phyloP scores from a whole-genome alignment of 768 basidiomycete genomes.

The Ramaria rubella region DNA sequence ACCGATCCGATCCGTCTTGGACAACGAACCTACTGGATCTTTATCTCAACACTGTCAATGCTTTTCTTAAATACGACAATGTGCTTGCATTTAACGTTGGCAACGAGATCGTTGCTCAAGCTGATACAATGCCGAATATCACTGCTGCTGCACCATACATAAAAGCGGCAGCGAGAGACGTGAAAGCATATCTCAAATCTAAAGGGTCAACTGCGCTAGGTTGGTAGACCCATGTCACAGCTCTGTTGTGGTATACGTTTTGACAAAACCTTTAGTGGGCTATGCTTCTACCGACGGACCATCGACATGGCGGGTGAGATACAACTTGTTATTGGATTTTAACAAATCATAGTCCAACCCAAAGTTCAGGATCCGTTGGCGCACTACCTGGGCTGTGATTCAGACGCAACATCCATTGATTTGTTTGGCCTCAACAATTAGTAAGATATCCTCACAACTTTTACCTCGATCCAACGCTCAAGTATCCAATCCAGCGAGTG shows the following conservation, averaged over 20 bases:
- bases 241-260: no score
- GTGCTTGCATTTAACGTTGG: constrained; percentile 86
- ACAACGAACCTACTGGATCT: constrained; percentile 70
- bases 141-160: constrained; percentile 71
- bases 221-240: background rate
- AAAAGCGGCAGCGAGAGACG: constrained; percentile 87
- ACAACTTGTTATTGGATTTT: background rate
- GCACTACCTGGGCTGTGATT: constrained; percentile 75
- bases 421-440: constrained; percentile 85
- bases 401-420: constrained; percentile 64
- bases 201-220: constrained; percentile 6
- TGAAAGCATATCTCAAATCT: constrained; percentile 69
- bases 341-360: background rate
- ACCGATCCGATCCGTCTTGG: constrained; percentile 70
- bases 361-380: constrained; percentile 44
- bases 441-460: constrained; percentile 34
- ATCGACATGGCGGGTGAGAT: constrained; percentile 42
- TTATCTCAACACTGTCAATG: constrained; percentile 72
- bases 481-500: constrained; percentile 51
- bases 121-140: constrained; percentile 29
- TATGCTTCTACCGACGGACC: constrained; percentile 77
- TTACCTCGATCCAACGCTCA: background rate
- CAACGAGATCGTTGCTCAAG: constrained; percentile 67
- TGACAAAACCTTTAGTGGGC: no score
- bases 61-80: constrained; percentile 82